phyloP scores from a whole-genome alignment of 495 filamentous ascomycete species.

The Aeminium ludgeri region DNA sequence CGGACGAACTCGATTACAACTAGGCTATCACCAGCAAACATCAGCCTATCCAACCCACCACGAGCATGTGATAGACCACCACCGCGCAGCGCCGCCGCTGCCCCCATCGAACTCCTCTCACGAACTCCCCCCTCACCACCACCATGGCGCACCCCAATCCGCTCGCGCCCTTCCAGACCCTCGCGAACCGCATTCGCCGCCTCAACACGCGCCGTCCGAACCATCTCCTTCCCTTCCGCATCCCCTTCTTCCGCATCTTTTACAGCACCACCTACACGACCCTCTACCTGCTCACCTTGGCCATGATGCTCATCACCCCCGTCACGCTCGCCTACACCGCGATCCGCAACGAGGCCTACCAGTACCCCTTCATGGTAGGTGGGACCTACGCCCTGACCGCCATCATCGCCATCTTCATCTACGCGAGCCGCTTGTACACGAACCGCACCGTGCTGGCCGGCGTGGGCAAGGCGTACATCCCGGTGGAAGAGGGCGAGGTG shows the following conservation, averaged over 20 bases:
- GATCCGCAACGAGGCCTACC: constrained; percentile 25
- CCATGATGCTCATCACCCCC: constrained; percentile 64
- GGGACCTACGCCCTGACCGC: constrained; percentile 63
- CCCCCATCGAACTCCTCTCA: too few relatives aligned
- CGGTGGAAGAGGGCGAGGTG: constrained; percentile 64
- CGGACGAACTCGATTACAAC: too few relatives aligned
- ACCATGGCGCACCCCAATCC: too few relatives aligned
- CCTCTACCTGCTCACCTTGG: constrained; percentile 54
- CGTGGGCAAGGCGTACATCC: constrained; percentile 74
- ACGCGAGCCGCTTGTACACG: constrained; percentile 74
- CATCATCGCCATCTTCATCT: constrained; percentile 55
- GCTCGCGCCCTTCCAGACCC: too few relatives aligned
- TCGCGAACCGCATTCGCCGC: too few relatives aligned
- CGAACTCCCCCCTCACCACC: too few relatives aligned
- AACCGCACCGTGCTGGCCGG: constrained; percentile 57
- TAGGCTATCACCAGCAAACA: too few relatives aligned
- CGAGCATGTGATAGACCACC: too few relatives aligned
- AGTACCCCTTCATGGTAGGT: constrained; percentile 72
- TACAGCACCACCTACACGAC: constrained; percentile 68
- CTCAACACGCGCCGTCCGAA: too few relatives aligned
- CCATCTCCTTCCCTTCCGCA: constrained; percentile 29
- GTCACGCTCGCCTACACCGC: constrained; percentile 59
- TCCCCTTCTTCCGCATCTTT: constrained; percentile 54
- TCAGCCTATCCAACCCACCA: too few relatives aligned
- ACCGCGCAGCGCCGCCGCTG: too few relatives aligned